Base-by-base conservation (phyloP, 164 flowering plant genomes). In the Stephania japonica region DNA sequence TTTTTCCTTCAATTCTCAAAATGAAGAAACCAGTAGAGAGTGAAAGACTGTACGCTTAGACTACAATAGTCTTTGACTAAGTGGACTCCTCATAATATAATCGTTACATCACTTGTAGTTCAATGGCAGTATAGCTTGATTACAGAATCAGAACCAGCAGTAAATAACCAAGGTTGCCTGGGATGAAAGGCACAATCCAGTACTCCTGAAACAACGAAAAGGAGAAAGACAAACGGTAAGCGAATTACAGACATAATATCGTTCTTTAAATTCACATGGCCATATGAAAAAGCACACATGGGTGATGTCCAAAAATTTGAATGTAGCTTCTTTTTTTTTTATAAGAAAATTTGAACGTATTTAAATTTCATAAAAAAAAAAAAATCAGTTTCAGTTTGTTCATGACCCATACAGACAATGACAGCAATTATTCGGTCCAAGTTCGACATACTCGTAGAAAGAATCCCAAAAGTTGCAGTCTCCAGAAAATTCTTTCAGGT, bases 101-200 rank as follows among this genome's bases (percentile, higher is more conserved):
- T 16, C 19, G 62, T 16, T 59, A 19, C 21, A 24, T 41, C 14
- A 19, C 74, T 70, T 79, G 42, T 56, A 47, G 47, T 65, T 79
- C 73, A 93, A 43, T 91, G 90, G 71, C 97, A 90, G 79, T 80
- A 90, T 8, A 96, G 95, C 81, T 79, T 89, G 80, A 96, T 90
- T 50, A 86, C 72, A 7, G 98, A 89, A 83, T 96, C 98, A 47
- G 95, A 86, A 69, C 99, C 99, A 24, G 99, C 99, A 23, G 99
- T 96, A 79, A 96, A 96, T 74, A 96, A 76, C 97, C 99, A 96
- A 3, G 99, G 99, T 73, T 92, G 98, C 76, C 86, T 84, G 10
- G 98, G 99, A 80, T 96, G 99, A 81, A 96, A 93, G 74, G 90
- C 89, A 72, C 97, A 93, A 76, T 93, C 95, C 89, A 90, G 3